These are phyloP conservation scores for Mycena olivaceomarginata DNA, from an alignment of 768 basidiomycete species.

Conservation along the genomic window DNA sequence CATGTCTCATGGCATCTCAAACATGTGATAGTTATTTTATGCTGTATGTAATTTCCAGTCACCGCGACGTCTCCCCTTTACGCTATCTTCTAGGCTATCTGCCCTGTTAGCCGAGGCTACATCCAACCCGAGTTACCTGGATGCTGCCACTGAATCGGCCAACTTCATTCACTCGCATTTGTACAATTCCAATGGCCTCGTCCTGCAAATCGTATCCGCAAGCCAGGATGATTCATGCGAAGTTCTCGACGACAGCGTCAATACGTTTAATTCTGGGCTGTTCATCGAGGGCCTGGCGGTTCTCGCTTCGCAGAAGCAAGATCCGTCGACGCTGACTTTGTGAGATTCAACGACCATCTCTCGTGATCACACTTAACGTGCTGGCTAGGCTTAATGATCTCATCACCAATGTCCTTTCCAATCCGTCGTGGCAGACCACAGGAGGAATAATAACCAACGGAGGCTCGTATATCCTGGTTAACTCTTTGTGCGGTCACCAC, in stretches of 20 bases:
- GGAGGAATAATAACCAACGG: not conserved
- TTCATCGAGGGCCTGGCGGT: slow-evolving; percentile 41
- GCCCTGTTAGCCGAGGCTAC: slow-evolving; percentile 16
- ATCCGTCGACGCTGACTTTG: slow-evolving; percentile 25
- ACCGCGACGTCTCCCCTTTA: no score
- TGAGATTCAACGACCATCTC: not conserved
- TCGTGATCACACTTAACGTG: no score
- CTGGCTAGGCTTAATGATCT: not conserved
- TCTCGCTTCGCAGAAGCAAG: slow-evolving; percentile 28
- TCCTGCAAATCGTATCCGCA: slow-evolving; percentile 19
- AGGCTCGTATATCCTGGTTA: not conserved
- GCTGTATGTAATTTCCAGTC: slow-evolving; percentile 7
- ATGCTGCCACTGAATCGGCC: slow-evolving; percentile 24
- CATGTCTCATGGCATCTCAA: no score
- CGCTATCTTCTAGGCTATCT: slow-evolving; percentile 3
- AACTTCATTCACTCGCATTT: slow-evolving; percentile 36
- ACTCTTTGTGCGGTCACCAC: not conserved
- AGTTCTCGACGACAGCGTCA: not conserved
- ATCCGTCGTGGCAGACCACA: not conserved
- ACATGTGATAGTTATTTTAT: slow-evolving; percentile 13
- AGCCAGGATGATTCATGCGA: slow-evolving; percentile 29
- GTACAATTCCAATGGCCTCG: slow-evolving; percentile 14
- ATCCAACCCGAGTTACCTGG: slow-evolving; percentile 17
- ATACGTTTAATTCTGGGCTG: slow-evolving; percentile 35
- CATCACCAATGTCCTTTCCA: not conserved